Evolutionary conservation across 768 basidiomycete genomes (phyloP).

Genomic region (Kwoniella botswanensis): DNA sequence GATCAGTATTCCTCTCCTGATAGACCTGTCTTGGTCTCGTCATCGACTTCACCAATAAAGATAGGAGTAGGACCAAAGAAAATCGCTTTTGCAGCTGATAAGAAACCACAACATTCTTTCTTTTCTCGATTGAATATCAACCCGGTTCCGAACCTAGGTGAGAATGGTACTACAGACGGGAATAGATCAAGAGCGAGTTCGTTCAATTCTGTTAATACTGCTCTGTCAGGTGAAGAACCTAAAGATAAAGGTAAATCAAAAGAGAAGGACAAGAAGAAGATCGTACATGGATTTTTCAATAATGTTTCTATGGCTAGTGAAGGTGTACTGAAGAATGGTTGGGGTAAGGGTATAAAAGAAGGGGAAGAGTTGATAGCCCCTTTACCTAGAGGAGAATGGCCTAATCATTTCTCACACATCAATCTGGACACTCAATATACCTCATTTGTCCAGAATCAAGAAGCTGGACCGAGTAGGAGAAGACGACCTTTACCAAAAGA

Average conservation of each 20-base stretch:
- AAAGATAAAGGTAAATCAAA: slow-evolving; percentile 3
- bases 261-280: slow-evolving; percentile 17
- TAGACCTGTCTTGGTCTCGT: neutral
- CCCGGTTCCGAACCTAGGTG: neutral
- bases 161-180: neutral
- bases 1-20: slow-evolving; percentile 15
- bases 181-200: slow-evolving; percentile 20
- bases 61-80: slow-evolving; percentile 23
- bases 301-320: slow-evolving; percentile 11
- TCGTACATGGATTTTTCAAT: slow-evolving; percentile 40
- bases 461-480: slow-evolving; percentile 16
- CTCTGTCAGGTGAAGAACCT: neutral
- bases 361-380: slow-evolving; percentile 46
- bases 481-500: neutral
- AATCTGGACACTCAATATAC: neutral
- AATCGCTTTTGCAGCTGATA: slow-evolving; percentile 41
- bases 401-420: slow-evolving; percentile 4
- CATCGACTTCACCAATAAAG: neutral
- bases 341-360: slow-evolving; percentile 41
- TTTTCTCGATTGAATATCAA: slow-evolving; percentile 24
- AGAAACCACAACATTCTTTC: slow-evolving; percentile 43
- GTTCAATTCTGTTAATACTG: slow-evolving; percentile 9
- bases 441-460: neutral
- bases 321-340: slow-evolving; percentile 36
- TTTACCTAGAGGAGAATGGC: slow-evolving; percentile 33